phyloP scores from a whole-genome alignment of 768 basidiomycete species.

The Rhodotorula paludigena region DNA sequence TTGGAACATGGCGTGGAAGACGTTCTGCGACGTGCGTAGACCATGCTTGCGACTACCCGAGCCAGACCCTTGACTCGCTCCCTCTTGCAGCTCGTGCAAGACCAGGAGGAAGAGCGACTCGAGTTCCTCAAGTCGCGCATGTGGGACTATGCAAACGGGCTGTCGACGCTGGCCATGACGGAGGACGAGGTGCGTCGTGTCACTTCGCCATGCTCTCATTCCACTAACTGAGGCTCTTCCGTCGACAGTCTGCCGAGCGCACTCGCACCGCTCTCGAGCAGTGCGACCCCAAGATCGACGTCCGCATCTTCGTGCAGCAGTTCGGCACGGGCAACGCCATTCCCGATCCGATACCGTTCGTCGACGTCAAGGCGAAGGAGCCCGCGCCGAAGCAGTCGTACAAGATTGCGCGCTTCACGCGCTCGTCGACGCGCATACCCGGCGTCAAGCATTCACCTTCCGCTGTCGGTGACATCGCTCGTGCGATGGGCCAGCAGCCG shows the following conservation, averaged over 20 bases:
- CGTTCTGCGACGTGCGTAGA: slow-evolving; percentile 67
- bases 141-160: slow-evolving; percentile 92
- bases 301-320: slow-evolving; percentile 79
- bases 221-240: background rate
- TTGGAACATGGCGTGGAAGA: slow-evolving; percentile 93
- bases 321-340: slow-evolving; percentile 85
- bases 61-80: background rate
- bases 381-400: slow-evolving; percentile 44
- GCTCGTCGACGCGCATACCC: slow-evolving; percentile 35
- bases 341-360: slow-evolving; percentile 78
- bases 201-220: too few relatives aligned
- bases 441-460: slow-evolving; percentile 34
- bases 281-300: slow-evolving; percentile 78
- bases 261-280: slow-evolving; percentile 79
- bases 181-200: slow-evolving; percentile 63
- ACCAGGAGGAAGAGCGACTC: slow-evolving; percentile 89
- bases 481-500: slow-evolving; percentile 19
- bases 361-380: slow-evolving; percentile 60
- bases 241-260: slow-evolving; percentile 75
- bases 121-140: slow-evolving; percentile 91
- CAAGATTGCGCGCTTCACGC: slow-evolving; percentile 38
- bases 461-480: slow-evolving; percentile 28
- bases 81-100: slow-evolving; percentile 64
- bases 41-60: background rate
- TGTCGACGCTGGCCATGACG: slow-evolving; percentile 89